Evolutionary conservation across 2,329 filamentous ascomycete species (phyloP).

Genomic region (Thielaviopsis musarum): DNA sequence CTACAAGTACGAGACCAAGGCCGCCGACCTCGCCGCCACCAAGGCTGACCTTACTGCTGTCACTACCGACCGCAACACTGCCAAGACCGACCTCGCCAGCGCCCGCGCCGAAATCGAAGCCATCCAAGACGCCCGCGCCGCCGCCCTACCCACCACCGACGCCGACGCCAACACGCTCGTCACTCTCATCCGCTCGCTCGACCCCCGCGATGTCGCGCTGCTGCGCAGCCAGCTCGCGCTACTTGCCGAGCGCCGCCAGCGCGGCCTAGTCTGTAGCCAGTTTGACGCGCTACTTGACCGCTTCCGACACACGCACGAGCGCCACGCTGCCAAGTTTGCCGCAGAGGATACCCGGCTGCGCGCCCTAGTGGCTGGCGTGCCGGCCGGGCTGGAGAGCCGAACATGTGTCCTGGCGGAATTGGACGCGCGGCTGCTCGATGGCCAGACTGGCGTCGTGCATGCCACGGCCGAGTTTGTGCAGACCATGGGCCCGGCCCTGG

Average conservation of each 20-base stretch:
- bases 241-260: background rate
- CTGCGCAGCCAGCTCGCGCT: background rate
- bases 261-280: background rate
- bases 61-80: background rate
- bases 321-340: background rate
- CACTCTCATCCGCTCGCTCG: background rate
- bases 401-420: background rate
- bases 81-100: background rate
- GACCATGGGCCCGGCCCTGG: background rate
- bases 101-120: background rate
- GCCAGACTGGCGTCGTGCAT: background rate
- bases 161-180: background rate
- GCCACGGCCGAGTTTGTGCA: background rate
- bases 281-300: background rate
- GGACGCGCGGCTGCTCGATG: background rate
- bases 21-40: background rate
- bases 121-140: background rate
- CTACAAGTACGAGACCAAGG: background rate
- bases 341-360: background rate
- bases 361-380: background rate
- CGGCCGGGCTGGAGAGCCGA: background rate
- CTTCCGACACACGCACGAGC: background rate
- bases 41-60: too few species aligned
- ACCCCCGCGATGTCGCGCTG: background rate
- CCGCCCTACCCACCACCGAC: background rate